Conservation (phyloP, 1,284 basidiomycete genomes). For the Leccinum insolens region DNA sequence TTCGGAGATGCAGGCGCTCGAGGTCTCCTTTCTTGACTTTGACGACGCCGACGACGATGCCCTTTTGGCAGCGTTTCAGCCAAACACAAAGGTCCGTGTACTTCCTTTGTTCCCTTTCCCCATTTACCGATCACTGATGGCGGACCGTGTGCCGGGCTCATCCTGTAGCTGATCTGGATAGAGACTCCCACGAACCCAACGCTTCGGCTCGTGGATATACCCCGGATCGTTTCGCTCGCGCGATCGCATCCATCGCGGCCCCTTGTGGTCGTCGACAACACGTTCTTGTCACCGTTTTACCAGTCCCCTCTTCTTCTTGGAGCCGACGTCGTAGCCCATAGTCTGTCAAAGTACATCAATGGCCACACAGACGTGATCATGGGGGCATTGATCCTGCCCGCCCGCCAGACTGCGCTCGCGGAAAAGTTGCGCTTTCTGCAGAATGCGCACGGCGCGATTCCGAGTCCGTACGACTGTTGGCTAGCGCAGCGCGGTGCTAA, state of each 20-base stretch:
- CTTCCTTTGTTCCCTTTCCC: neutral
- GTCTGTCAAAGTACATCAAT: slow-evolving; percentile 90
- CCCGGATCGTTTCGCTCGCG: slow-evolving; percentile 63
- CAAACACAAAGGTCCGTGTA: slow-evolving; percentile 78
- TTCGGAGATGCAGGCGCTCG: slow-evolving; percentile 67
- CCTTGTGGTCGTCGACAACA: slow-evolving; percentile 89
- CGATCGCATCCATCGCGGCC: slow-evolving; percentile 60
- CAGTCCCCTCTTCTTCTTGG: slow-evolving; percentile 85
- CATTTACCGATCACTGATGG: neutral
- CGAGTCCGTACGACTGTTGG: slow-evolving; percentile 90
- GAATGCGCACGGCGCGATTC: slow-evolving; percentile 88
- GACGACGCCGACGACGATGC: slow-evolving; percentile 68
- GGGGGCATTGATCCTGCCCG: slow-evolving; percentile 77
- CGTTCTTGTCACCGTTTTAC: slow-evolving; percentile 92
- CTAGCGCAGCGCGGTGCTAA: slow-evolving; percentile 91
- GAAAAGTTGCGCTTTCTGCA: slow-evolving; percentile 85
- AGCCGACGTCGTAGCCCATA: slow-evolving; percentile 83
- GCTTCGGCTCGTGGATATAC: slow-evolving; percentile 83
- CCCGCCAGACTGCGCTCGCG: slow-evolving; percentile 50
- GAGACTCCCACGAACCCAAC: slow-evolving; percentile 97
- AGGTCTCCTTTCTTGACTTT: slow-evolving; percentile 87
- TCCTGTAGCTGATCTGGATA: slow-evolving; percentile 86
- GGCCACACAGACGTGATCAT: slow-evolving; percentile 93
- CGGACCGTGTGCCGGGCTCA: neutral
- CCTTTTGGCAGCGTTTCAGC: slow-evolving; percentile 64